Conservation (phyloP, 345 rosid species). For the Salix brachista region DNA sequence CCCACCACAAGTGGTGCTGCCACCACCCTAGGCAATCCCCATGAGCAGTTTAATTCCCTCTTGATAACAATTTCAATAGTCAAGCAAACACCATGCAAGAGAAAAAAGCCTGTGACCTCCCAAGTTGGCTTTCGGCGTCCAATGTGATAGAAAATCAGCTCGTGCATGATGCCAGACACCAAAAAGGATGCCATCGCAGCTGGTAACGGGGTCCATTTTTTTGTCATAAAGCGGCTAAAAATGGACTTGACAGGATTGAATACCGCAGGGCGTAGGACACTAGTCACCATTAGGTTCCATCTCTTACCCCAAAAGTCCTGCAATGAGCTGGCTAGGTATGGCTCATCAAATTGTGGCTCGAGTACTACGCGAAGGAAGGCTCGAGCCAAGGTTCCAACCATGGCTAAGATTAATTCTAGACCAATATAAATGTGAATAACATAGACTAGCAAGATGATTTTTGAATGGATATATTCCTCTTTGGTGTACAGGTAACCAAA, state of each 20-base stretch:
- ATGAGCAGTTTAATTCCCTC: slow-evolving; percentile 18
- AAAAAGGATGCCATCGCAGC: slow-evolving; percentile 13
- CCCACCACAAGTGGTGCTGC: slow-evolving; percentile 33
- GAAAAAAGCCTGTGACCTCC: slow-evolving; percentile 10
- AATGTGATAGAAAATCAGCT: slow-evolving; percentile 16
- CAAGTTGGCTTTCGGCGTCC: slow-evolving; percentile 13
- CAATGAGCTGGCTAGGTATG: slow-evolving; percentile 32
- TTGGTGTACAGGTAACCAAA: slow-evolving; percentile 12
- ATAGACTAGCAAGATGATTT: slow-evolving; percentile 26
- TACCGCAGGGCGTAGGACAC: slow-evolving; percentile 16
- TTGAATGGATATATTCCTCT: slow-evolving; percentile 29
- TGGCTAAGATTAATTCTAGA: slow-evolving; percentile 44
- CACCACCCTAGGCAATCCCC: slow-evolving; percentile 22
- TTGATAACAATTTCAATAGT: slow-evolving; percentile 25
- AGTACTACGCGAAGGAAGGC: slow-evolving; percentile 29
- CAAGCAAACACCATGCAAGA: slow-evolving; percentile 13
- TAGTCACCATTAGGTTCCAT: slow-evolving; percentile 19
- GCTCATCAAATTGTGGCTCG: slow-evolving; percentile 55
- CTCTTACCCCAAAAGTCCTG: slow-evolving; percentile 30
- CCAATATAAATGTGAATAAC: slow-evolving; percentile 37
- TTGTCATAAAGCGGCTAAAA: slow-evolving; percentile 4
- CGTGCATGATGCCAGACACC: slow-evolving; percentile 24
- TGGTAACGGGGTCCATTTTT: slow-evolving; percentile 1
- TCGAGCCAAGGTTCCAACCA: slow-evolving; percentile 35
- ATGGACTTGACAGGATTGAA: slow-evolving; percentile 7